Evolutionary conservation across 257 asterid genomes (phyloP).

Genomic region (Leonotis leonurus): DNA sequence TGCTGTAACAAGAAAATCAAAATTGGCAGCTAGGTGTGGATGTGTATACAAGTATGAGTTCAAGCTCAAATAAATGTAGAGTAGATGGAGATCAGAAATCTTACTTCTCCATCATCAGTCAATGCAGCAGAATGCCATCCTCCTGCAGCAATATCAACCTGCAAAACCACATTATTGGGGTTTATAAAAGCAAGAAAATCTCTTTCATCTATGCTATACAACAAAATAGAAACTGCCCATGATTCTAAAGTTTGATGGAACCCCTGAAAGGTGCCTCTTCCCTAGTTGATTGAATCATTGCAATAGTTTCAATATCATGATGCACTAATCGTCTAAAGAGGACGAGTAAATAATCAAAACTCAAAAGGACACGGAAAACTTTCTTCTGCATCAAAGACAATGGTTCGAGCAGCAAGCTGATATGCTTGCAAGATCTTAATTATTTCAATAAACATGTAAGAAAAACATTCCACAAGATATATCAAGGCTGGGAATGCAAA

Average conservation of each 20-base stretch:
- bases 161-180: conserved; percentile 20
- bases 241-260: no score
- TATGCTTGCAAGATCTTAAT: background rate
- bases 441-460: background rate
- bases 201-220: background rate
- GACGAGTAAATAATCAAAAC: background rate
- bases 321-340: background rate
- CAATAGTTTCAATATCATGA: background rate
- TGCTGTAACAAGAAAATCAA: no score
- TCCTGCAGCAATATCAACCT: conserved; percentile 99
- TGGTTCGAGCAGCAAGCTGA: background rate
- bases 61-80: background rate
- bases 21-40: no score
- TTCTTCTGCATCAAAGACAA: background rate
- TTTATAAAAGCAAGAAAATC: conserved; percentile 3
- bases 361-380: conserved; percentile 1
- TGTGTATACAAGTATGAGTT: background rate
- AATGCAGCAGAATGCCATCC: conserved; percentile 99
- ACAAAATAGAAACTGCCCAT: no score
- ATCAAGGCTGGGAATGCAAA: conserved; percentile 28
- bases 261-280: background rate
- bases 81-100: background rate
- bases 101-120: conserved; percentile 93
- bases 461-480: conserved; percentile 9
- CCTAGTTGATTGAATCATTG: background rate